Percentiles rank a stretch among this genome's conserved stretches.
Evolutionary conservation across 306 rosid genomes (phyloP).

Genomic region (Ochetophila trinervis): DNA sequence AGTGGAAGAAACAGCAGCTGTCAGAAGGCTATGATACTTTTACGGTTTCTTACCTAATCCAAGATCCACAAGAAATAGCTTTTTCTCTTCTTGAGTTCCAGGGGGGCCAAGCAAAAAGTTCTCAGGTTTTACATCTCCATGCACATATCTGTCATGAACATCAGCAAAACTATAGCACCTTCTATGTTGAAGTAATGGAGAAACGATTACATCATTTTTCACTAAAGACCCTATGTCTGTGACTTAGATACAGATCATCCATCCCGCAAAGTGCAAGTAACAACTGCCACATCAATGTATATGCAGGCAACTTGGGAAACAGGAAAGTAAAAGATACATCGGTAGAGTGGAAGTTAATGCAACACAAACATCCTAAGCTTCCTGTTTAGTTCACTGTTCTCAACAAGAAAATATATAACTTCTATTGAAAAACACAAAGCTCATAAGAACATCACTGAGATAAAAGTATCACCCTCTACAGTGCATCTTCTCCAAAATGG

Average conservation of each 20-base stretch:
- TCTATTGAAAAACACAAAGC: neutral
- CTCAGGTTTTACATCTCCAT: slow-evolving; percentile 55
- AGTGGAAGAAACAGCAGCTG: neutral
- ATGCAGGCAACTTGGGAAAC: too few species aligned
- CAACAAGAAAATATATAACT: neutral
- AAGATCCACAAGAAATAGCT: slow-evolving; percentile 52
- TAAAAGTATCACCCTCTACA: slow-evolving; percentile 37
- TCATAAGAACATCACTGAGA: slow-evolving; percentile 20
- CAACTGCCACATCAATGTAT: too few species aligned
- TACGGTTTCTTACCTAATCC: slow-evolving; percentile 37
- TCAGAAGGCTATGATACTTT: neutral
- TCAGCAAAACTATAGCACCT: slow-evolving; percentile 1
- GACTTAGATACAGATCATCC: neutral
- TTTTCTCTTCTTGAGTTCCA: slow-evolving; percentile 46
- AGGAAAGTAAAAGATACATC: too few species aligned
- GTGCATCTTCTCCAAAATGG: slow-evolving; percentile 55
- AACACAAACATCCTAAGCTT: neutral
- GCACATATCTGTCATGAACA: slow-evolving; percentile 43
- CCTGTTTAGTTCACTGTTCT: neutral
- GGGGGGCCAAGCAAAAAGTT: slow-evolving; percentile 51
- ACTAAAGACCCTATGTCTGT: neutral
- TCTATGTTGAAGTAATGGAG: neutral
- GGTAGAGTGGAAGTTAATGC: neutral
- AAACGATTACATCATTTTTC: neutral
- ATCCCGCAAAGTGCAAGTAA: neutral